These are phyloP conservation scores for Trifolium repens DNA, from an alignment of 306 rosid genomes.

Conservation along the genomic window DNA sequence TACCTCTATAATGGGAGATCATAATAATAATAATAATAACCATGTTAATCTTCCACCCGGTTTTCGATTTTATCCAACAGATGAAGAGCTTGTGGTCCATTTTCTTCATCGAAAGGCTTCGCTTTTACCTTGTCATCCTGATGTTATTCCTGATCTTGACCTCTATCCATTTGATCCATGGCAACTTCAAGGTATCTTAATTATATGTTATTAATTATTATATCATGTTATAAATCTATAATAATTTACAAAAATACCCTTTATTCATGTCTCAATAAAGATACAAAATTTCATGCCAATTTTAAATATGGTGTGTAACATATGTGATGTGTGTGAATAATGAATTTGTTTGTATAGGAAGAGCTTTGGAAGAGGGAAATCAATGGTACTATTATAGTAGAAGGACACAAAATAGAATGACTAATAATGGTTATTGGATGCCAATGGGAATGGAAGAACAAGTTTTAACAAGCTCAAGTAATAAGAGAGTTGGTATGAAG, in stretches of 20 bases:
- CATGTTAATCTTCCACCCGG: constrained; percentile 89
- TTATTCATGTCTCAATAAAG: not conserved
- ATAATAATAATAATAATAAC: constrained; percentile 50
- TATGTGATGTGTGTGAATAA: no score
- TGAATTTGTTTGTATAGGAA: constrained; percentile 58
- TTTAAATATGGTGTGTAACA: no score
- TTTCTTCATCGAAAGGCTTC: constrained; percentile 89
- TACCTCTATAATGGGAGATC: constrained; percentile 52
- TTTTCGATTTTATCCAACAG: constrained; percentile 83
- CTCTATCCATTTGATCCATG: constrained; percentile 87
- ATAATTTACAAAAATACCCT: not conserved
- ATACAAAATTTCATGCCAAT: no score
- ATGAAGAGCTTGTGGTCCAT: constrained; percentile 93
- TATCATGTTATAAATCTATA: no score
- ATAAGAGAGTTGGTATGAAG: constrained; percentile 71
- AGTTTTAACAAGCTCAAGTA: constrained; percentile 51
- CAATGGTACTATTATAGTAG: constrained; percentile 93
- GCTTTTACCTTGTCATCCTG: constrained; percentile 90
- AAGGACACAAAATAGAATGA: constrained; percentile 65
- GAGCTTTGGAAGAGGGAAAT: constrained; percentile 86
- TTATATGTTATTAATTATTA: no score
- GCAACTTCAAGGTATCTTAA: constrained; percentile 69
- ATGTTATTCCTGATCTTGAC: constrained; percentile 93
- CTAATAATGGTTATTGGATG: constrained; percentile 77
- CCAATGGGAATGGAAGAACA: constrained; percentile 76